Base-by-base conservation (phyloP, 2,329 filamentous ascomycete genomes). In the Esteya vermicola region DNA sequence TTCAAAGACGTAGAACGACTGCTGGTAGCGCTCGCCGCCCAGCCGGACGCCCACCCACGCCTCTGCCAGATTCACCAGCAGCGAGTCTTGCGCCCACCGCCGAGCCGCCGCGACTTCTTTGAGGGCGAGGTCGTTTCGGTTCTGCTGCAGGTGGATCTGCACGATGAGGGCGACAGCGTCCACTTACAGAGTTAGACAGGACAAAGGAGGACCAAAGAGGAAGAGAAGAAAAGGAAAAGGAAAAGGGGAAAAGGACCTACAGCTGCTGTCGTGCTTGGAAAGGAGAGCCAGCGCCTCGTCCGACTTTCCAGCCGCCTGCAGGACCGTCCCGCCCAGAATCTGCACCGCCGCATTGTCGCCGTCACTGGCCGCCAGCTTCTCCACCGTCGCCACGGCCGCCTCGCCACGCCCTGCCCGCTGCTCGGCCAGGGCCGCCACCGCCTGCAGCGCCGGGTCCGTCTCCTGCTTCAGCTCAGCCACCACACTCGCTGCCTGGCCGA, bases 1-100 rank as follows among this genome's bases (percentile, higher is more conserved):
- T 62, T 96, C 89, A 54, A 85, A 96, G 45, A 96, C 89, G 67
- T 98, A 96, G 62, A 93, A 96, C 16, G 89, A 81, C 55, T 91
- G 84, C 55, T 96, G 91, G 62, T 96, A 96, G 58, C 85, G 91
- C 51, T 94, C 86, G 50, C 88, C 88, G 54, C 89, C 89, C 60
- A 89, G 67, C 58, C 91, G 72, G 59, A 96, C 61, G 22, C 86
- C 88, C 47, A 94, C 83, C 91, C 89, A 98, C 8, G 85, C 85
- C 63, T 98, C 91, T 8, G 88, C 88, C 48, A 98, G 63, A 60
- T 98, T 96, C 48, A 96, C 85, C 37, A 96, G 67, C 30, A 96
- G 65, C 50, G 81, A 93, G 57, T 96, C 91, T 61, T 98, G 89
- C 8, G 89, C 91, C 84, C 89, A 96, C 61, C 85, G 75, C 57